phyloP scores from a whole-genome alignment of 1,284 basidiomycete genomes.

The Rhodotorula sp. region DNA sequence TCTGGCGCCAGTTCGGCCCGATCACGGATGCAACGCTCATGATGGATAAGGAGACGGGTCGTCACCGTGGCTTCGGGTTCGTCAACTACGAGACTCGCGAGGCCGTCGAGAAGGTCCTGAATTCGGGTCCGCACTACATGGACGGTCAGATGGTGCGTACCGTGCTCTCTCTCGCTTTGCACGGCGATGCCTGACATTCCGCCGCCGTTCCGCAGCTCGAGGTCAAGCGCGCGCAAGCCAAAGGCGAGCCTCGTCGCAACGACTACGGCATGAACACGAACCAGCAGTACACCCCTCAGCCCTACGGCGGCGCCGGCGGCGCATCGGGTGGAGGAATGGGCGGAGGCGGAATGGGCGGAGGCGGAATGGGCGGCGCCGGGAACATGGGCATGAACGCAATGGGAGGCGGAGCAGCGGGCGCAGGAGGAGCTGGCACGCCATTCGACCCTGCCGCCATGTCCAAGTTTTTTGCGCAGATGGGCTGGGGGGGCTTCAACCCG shows the following conservation, averaged over 20 bases:
- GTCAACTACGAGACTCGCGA: constrained; percentile 86
- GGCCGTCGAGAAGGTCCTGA: constrained; percentile 64
- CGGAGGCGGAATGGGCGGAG: constrained; percentile 49
- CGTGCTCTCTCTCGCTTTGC: neutral
- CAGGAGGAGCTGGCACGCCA: constrained; percentile 15
- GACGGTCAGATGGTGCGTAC: constrained; percentile 47
- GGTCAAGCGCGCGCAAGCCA: constrained; percentile 39
- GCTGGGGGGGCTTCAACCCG: constrained; percentile 20
- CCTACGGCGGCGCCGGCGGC: neutral
- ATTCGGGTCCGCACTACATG: constrained; percentile 46
- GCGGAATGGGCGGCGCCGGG: constrained; percentile 41
- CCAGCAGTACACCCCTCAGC: constrained; percentile 7
- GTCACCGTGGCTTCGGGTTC: constrained; percentile 97
- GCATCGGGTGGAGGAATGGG: neutral
- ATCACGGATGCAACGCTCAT: constrained; percentile 98
- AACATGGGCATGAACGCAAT: constrained; percentile 36
- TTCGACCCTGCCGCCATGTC: constrained; percentile 56
- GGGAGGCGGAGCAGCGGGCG: constrained; percentile 3
- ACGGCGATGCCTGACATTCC: neutral
- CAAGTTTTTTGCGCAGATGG: constrained; percentile 57
- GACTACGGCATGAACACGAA: constrained; percentile 35
- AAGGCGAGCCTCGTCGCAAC: constrained; percentile 27
- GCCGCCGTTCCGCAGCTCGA: constrained; percentile 25
- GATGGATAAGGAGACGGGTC: constrained; percentile 93
- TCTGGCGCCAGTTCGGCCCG: constrained; percentile 82